Evolutionary conservation across 768 basidiomycete genomes (phyloP), one percentile per base, ranked within the genome.

Genomic region (Tulasnella sp.): DNA sequence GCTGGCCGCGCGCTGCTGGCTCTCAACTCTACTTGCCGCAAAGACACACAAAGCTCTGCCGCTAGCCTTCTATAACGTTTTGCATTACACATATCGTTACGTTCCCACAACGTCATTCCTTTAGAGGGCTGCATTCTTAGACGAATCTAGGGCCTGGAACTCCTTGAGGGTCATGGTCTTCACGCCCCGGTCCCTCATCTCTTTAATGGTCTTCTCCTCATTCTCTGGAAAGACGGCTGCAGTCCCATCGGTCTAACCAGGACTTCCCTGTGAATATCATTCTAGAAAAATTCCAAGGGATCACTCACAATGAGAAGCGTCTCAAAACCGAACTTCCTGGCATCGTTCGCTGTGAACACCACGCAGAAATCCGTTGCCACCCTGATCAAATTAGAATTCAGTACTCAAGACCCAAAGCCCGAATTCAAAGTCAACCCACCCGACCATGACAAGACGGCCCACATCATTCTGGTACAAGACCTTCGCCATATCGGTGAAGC

Each of bases 321-420:
- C 43, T 69, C 74, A 68, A 79, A 82, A 23, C 73, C 74, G 52
- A 71, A 74, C 56, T 78, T 75, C 52, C 73, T 67, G 1, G 79
- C 74, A 66, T 85, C 82, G 24, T 80, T 67, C 29, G 80, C 81
- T 2, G 80, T 79, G 51, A 67, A 74, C 62, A 79, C 78, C 61
- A 89, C 86, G 64, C 88, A 92, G 67, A 81, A 88, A 66, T 91
- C 89, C 1, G 85, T 81, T 19, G 89, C 88, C 32, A 92, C 71
- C 0, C 34, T 38, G 34, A 38, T 7, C 34, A 15, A 7, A 15
- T 38, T 15, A 38, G 34, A 38, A 38, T 38, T 7, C 15, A 15
- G 34, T 7, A 38, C 34, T 15, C n/a, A n/a, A n/a, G n/a, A 74
- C 74, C 1, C 17, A 55, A 24, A 52, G 15, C 38, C 10, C 24